Conservation (phyloP, 2,329 filamentous ascomycete genomes). For the Penicillium sclerotigenum region DNA sequence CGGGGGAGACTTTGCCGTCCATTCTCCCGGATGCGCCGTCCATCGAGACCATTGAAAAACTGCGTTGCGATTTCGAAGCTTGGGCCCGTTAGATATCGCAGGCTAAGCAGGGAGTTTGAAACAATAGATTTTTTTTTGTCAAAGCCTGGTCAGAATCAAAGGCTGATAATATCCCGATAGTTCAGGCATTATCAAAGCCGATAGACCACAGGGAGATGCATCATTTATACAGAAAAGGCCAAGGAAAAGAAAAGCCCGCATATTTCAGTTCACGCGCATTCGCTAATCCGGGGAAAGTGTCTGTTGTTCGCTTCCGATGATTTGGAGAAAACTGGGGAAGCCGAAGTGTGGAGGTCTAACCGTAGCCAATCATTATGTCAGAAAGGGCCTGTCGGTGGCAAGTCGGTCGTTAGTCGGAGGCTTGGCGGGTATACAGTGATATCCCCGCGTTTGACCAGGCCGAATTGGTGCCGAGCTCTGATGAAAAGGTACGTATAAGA, state of each 20-base stretch:
- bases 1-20: constrained; percentile 1
- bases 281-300: constrained; percentile 9
- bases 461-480: constrained; percentile 3
- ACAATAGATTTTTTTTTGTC: neutral
- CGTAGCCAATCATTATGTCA: neutral
- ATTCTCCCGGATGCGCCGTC: neutral
- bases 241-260: neutral
- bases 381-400: constrained; percentile 5
- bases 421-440: constrained; percentile 3
- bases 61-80: neutral
- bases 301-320: neutral
- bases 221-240: constrained; percentile 6
- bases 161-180: neutral
- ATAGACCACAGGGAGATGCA: neutral
- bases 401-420: constrained; percentile 15
- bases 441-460: neutral
- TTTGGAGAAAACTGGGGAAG: constrained; percentile 13
- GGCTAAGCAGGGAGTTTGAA: neutral
- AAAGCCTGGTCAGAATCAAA: neutral
- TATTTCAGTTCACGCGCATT: neutral
- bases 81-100: neutral
- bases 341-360: constrained; percentile 1
- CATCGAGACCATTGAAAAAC: neutral
- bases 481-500: constrained; percentile 4
- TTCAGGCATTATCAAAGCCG: neutral